Percentiles rank a stretch among this genome's conserved stretches.
Evolutionary conservation across 306 rosid species (phyloP).

Genomic region (Trifolium fragiferum): DNA sequence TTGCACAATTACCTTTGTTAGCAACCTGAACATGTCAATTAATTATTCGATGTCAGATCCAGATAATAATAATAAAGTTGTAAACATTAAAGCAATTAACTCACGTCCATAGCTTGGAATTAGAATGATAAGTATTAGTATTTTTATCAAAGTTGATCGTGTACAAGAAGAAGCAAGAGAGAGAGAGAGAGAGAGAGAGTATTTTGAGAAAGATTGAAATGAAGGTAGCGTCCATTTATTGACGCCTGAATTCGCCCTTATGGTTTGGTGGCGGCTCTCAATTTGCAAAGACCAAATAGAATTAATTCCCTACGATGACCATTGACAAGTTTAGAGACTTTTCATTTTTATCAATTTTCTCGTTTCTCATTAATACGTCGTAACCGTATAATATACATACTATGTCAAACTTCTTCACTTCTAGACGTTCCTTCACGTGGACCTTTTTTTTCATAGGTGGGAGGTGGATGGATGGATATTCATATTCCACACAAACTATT

Average conservation of each 20-base stretch:
- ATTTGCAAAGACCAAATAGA: conserved; percentile 19
- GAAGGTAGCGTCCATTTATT: conserved; percentile 24
- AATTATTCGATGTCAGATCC: not conserved
- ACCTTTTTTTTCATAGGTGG: not conserved
- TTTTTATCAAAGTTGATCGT: not conserved
- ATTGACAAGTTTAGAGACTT: not conserved
- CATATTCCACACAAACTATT: not conserved
- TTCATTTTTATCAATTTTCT: not conserved
- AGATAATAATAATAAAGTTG: not conserved
- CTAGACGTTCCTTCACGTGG: conserved; percentile 23
- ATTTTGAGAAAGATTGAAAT: conserved; percentile 8
- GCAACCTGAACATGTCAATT: no score
- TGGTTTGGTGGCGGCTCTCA: not conserved
- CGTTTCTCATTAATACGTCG: not conserved
- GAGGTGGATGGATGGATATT: no score
- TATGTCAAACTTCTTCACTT: conserved; percentile 35
- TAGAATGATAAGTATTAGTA: not conserved
- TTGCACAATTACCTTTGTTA: conserved; percentile 27
- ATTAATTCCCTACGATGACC: conserved; percentile 4
- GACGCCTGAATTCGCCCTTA: not conserved
- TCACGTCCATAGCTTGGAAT: not conserved
- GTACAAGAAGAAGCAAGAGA: not conserved
- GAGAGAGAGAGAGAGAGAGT: not conserved
- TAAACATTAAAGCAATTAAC: not conserved
- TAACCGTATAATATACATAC: not conserved